Evolutionary conservation across 345 rosid genomes (phyloP), one percentile per base, ranked within the genome.

Genomic region (Populus alba): DNA sequence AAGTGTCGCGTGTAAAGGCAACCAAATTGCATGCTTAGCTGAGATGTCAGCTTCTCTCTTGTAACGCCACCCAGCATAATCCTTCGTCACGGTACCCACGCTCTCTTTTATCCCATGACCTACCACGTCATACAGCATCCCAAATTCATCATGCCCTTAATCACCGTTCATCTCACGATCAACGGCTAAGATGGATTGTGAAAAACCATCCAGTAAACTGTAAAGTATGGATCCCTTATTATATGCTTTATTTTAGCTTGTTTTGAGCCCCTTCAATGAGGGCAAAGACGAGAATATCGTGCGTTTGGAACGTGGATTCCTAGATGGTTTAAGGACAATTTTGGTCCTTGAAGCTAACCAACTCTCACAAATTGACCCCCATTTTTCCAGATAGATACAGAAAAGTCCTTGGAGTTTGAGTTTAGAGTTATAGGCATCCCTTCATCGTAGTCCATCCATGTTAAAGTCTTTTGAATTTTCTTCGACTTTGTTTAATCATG

Each of bases 1-100:
- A 33, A 29, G 43, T 20, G 71, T 66, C 18, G 81, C 81, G 73
- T 78, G 77, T 31, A 12, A 63, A 55, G 17, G 23, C 66, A 8
- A 57, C 67, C 29, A 33, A 15, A 59, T 8, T 25, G 67, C 47
- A 43, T 43, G 47, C 47, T 43, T 43, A 11, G 47, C 47, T 43
- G 47, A 43, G 47, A 43, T 13, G 47, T 43, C 43, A 66, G 67
- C 66, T 37, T 47, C 3, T 6, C 66, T 16, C 1, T 18, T 35
- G 2, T 2, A 43, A 59, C 35, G 55, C 18, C 72, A 3, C 62
- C 5, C 23, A 1, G 65, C 1, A 47, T 5, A n/a, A 27, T 17
- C 17, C 53, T 5, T 4, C 70, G 10, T 71, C 75, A 71, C 80
- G 66, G 5, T 2, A n/a, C 38, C 70, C 75, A 35, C 27, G 63